phyloP scores from a whole-genome alignment of 73 alveolate genomes.

The Durusdinium trenchii region DNA sequence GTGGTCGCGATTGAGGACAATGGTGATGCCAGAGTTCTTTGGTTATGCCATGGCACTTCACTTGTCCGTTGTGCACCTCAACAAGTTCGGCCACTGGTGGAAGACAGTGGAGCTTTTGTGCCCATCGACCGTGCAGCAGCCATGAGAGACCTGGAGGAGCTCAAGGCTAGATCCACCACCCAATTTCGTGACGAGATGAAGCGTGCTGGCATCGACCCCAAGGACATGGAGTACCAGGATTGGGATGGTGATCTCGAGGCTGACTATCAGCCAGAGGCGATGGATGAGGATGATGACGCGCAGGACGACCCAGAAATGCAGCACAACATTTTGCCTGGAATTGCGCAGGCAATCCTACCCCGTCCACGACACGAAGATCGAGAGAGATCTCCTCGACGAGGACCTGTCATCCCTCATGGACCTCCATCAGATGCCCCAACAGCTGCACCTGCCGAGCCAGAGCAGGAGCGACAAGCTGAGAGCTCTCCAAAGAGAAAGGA shows the following conservation, averaged over 20 bases:
- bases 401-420: too few relatives aligned
- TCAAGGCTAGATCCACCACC: slow-evolving; percentile 11
- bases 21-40: background rate
- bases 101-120: background rate
- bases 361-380: background rate
- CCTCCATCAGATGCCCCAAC: background rate
- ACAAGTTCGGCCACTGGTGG: background rate
- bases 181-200: background rate
- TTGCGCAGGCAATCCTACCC: background rate
- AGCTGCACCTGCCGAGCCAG: background rate
- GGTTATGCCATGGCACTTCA: slow-evolving; percentile 9
- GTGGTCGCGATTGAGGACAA: slow-evolving; percentile 16
- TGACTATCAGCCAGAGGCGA: background rate
- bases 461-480: background rate
- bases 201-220: background rate
- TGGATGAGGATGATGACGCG: background rate
- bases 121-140: background rate
- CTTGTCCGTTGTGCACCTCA: background rate
- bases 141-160: background rate
- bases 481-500: background rate
- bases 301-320: background rate
- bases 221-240: background rate
- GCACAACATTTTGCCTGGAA: too few relatives aligned
- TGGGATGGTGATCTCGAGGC: background rate
- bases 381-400: background rate